Conservation (phyloP, 2,329 filamentous ascomycete genomes). For the Fusarium sp. region DNA sequence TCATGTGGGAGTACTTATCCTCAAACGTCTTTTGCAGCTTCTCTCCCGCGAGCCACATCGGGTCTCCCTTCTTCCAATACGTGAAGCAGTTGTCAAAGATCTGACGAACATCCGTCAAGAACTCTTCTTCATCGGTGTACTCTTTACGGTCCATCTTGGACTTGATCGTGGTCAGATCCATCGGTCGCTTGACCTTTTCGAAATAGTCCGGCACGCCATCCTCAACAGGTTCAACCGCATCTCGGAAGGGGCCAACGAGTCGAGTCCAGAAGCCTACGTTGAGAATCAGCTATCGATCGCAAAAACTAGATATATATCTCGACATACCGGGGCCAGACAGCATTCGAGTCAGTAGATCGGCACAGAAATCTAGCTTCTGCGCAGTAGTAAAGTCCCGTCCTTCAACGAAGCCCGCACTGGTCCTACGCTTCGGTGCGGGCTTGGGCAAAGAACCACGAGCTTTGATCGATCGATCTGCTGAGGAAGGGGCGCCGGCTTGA, state of each 20-base stretch:
- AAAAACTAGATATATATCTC: not conserved
- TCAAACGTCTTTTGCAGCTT: constrained; percentile 67
- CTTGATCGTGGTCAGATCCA: constrained; percentile 70
- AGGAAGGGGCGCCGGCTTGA: constrained; percentile 16
- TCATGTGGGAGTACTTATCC: constrained; percentile 67
- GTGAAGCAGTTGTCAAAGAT: constrained; percentile 71
- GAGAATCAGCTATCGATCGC: constrained; percentile 6
- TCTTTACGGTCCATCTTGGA: constrained; percentile 64
- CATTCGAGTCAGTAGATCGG: constrained; percentile 67
- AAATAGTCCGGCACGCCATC: constrained; percentile 70
- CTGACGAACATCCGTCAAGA: constrained; percentile 65
- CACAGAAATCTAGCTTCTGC: constrained; percentile 66
- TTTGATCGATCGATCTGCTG: constrained; percentile 40
- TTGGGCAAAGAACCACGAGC: constrained; percentile 49
- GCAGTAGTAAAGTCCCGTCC: constrained; percentile 48
- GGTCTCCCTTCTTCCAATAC: constrained; percentile 67
- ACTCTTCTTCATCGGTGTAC: constrained; percentile 63
- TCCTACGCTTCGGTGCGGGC: constrained; percentile 48
- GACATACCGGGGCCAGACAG: constrained; percentile 65
- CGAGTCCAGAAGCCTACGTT: constrained; percentile 69
- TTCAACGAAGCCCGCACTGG: constrained; percentile 47
- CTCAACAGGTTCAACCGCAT: constrained; percentile 64
- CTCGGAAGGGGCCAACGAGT: constrained; percentile 69
- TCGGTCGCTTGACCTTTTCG: constrained; percentile 67
- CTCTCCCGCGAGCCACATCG: constrained; percentile 64